Conservation (phyloP, 257 asterid genomes). For the Echium plantagineum region DNA sequence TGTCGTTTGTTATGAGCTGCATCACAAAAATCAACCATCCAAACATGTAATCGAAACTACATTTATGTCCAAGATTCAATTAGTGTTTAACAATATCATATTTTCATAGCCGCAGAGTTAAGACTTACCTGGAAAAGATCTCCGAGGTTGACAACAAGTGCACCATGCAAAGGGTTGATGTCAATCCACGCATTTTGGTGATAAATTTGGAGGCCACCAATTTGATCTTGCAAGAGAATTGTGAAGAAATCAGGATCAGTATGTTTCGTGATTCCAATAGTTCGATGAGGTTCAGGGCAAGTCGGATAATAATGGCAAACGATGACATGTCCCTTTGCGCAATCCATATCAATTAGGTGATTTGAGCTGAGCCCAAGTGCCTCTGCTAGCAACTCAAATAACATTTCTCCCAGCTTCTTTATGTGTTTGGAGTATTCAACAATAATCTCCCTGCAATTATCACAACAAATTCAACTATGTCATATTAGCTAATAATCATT, state of each 20-base stretch:
- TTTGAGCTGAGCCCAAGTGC: slow-evolving; percentile 12
- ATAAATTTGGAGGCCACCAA: slow-evolving; percentile 15
- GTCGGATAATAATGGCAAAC: slow-evolving; percentile 16
- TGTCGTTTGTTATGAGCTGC: slow-evolving; percentile 15
- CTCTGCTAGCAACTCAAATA: slow-evolving; percentile 11
- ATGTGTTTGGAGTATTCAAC: slow-evolving; percentile 1
- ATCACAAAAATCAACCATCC: not conserved
- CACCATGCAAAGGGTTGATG: slow-evolving; percentile 5
- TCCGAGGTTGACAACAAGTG: slow-evolving; percentile 12
- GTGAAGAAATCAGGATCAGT: slow-evolving; percentile 15
- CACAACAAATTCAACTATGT: not conserved
- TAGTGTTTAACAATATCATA: no score
- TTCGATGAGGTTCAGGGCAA: slow-evolving; percentile 12
- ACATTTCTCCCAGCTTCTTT: slow-evolving; percentile 1
- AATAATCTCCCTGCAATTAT: slow-evolving; percentile 2
- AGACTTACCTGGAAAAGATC: slow-evolving; percentile 10
- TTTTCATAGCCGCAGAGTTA: not conserved
- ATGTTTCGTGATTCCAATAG: slow-evolving; percentile 12
- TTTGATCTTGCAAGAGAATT: slow-evolving; percentile 12
- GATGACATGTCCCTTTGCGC: slow-evolving; percentile 14
- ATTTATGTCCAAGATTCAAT: no score
- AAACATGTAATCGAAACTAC: no score
- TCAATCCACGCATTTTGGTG: slow-evolving; percentile 15
- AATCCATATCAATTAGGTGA: slow-evolving; percentile 10
- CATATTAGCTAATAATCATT: not conserved